phyloP scores from a whole-genome alignment of 2,329 filamentous ascomycete genomes.

The Elsinoe batatas region DNA sequence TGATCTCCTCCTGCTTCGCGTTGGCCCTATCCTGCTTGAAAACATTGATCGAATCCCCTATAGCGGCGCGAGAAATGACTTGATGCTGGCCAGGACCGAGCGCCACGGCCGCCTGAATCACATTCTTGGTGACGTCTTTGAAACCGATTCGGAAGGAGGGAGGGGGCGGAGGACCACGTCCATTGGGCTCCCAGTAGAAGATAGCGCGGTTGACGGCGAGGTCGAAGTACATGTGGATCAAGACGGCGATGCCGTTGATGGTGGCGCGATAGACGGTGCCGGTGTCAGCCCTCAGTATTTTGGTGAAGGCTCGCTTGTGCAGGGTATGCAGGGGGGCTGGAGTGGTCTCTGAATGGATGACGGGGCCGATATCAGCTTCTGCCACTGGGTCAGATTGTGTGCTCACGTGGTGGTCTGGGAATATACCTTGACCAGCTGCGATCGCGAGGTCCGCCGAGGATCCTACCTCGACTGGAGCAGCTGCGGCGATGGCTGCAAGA shows the following conservation, averaged over 20 bases:
- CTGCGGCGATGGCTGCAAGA: neutral
- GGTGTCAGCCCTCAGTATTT: neutral
- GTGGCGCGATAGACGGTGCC: neutral
- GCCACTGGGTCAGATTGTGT: neutral
- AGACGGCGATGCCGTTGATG: neutral
- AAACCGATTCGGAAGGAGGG: neutral
- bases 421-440: neutral
- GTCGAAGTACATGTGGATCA: neutral
- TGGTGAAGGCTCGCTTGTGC: neutral
- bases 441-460: neutral
- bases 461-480: neutral
- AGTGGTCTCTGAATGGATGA: neutral
- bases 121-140: neutral
- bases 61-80: neutral
- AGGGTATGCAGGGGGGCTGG: neutral
- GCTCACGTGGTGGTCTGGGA: neutral
- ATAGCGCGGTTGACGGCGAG: neutral
- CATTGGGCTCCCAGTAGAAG: neutral
- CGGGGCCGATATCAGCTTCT: neutral
- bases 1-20: neutral
- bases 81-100: neutral
- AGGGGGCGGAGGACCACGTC: neutral
- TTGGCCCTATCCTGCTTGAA: neutral
- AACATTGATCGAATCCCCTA: neutral
- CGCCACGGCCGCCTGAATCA: neutral